These are phyloP conservation scores for Neocallimastix lanati DNA, from an alignment of 192 early-diverging fungal species.

Conservation along the genomic window DNA sequence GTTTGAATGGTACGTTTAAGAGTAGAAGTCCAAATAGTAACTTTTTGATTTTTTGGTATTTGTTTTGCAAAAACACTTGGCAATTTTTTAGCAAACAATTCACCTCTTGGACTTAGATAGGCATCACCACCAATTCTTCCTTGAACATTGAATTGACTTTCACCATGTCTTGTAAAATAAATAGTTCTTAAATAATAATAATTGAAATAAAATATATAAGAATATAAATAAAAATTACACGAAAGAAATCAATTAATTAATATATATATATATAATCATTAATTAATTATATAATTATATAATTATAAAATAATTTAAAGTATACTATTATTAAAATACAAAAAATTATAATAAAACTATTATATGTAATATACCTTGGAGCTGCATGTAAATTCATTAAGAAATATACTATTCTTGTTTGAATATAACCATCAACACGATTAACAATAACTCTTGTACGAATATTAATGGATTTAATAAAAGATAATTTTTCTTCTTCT, in stretches of 20 bases:
- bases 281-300: too few species aligned
- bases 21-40: slow-evolving; percentile 86
- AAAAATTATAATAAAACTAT: too few species aligned
- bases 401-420: slow-evolving; percentile 94
- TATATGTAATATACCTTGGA: slow-evolving; percentile 79
- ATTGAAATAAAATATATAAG: too few species aligned
- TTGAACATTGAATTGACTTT: slow-evolving; percentile 79
- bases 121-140: slow-evolving; percentile 94
- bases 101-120: slow-evolving; percentile 65
- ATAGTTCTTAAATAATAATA: slow-evolving; percentile 10
- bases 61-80: slow-evolving; percentile 55
- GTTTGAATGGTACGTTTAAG: slow-evolving; percentile 86
- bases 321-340: too few species aligned
- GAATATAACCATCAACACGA: slow-evolving; percentile 84
- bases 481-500: slow-evolving; percentile 51
- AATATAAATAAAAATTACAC: too few species aligned
- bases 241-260: too few species aligned
- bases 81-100: slow-evolving; percentile 63
- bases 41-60: slow-evolving; percentile 12
- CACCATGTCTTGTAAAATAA: slow-evolving; percentile 49
- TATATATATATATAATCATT: too few species aligned
- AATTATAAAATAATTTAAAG: too few species aligned
- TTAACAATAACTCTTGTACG: slow-evolving; percentile 80
- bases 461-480: slow-evolving; percentile 90
- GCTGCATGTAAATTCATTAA: slow-evolving; percentile 98